phyloP scores from a whole-genome alignment of 169 alveolate species.

The Plasmodium blacklocki region DNA sequence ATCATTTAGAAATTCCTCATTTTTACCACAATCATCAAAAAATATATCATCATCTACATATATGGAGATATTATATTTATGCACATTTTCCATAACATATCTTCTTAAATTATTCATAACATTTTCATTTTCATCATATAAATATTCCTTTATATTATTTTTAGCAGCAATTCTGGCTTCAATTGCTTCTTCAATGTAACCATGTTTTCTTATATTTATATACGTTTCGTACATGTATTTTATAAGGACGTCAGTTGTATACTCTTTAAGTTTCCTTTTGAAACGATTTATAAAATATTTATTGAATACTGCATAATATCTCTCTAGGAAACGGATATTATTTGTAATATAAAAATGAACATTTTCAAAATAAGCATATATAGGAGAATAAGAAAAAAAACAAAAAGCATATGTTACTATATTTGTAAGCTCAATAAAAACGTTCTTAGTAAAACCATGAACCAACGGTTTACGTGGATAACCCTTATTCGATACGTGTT shows the following conservation, averaged over 20 bases:
- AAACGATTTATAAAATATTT: neutral
- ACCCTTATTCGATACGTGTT: neutral
- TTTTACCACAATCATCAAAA: slow-evolving; percentile 1
- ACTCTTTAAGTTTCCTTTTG: slow-evolving; percentile 1
- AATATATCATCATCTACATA: neutral
- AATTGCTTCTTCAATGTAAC: slow-evolving; percentile 1
- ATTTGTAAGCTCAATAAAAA: no score
- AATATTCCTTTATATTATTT: neutral
- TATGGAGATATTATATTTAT: neutral
- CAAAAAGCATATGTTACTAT: no score
- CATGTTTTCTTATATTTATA: neutral
- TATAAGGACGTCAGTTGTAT: slow-evolving; percentile 4
- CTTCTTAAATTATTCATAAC: no score
- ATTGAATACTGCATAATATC: slow-evolving; percentile 1
- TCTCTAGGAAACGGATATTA: slow-evolving; percentile 16
- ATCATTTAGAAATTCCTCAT: slow-evolving; percentile 3
- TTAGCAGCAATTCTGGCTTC: slow-evolving; percentile 13
- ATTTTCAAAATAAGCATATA: slow-evolving; percentile 15
- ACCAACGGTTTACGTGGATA: no score
- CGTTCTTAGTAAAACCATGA: no score
- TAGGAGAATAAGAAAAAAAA: no score
- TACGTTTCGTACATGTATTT: neutral
- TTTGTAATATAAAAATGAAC: slow-evolving; percentile 2
- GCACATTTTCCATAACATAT: neutral
- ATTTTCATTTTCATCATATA: no score